Evolutionary conservation across 257 asterid species (phyloP).

Genomic region (Solanum medicagineum): DNA sequence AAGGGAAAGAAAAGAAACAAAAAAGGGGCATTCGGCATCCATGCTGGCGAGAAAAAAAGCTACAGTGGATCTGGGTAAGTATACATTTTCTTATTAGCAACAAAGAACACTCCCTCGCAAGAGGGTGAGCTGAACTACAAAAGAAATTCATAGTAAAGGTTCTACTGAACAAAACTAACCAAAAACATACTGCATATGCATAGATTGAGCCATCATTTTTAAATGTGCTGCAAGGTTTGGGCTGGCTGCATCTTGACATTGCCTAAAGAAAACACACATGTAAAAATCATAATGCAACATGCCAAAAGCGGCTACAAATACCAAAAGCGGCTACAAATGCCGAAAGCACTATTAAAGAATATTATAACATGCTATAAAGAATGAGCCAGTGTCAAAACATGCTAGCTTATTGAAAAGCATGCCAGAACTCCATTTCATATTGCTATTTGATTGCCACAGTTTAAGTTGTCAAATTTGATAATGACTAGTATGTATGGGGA

Average conservation of each 20-base stretch:
- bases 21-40: not conserved
- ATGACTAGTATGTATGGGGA: not conserved
- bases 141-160: not conserved
- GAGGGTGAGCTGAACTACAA: not conserved
- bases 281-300: not conserved
- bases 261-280: slow-evolving; percentile 38
- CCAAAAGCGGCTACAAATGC: not conserved
- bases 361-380: not conserved
- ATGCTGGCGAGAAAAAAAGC: not conserved
- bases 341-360: not conserved
- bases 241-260: slow-evolving; percentile 73
- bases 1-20: not conserved
- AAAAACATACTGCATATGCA: slow-evolving; percentile 65
- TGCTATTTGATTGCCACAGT: not conserved
- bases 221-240: slow-evolving; percentile 75
- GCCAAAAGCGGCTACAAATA: not conserved
- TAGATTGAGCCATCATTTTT: slow-evolving; percentile 81
- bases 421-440: not conserved
- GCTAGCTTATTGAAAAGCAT: not conserved
- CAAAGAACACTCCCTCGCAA: not conserved
- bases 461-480: not conserved
- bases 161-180: not conserved
- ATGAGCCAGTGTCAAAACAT: not conserved
- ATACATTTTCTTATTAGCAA: not conserved
- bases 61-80: not conserved